Evolutionary conservation across 1,139 yeast species (phyloP).

Genomic region (Debaryomyces singareniensis): DNA sequence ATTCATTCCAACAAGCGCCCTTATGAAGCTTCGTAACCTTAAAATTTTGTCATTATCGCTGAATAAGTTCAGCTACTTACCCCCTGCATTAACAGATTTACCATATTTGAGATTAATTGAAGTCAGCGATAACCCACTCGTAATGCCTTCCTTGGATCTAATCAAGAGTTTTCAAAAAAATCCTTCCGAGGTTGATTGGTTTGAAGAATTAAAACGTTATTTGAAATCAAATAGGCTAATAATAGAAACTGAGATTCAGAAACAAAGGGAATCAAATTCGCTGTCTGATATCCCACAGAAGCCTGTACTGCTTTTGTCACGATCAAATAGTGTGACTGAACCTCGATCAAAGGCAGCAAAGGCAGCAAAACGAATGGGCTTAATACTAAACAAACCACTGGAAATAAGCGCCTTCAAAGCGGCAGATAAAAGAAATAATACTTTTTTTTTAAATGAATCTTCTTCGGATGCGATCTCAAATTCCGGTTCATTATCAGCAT

Average conservation of each 20-base stretch:
- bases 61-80: slow-evolving; percentile 53
- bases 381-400: slow-evolving; percentile 45
- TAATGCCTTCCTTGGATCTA: slow-evolving; percentile 40
- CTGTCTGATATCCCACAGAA: slow-evolving; percentile 4
- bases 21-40: slow-evolving; percentile 36
- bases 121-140: slow-evolving; percentile 61
- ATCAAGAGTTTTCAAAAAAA: slow-evolving; percentile 30
- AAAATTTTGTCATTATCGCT: slow-evolving; percentile 59
- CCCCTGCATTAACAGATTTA: slow-evolving; percentile 51
- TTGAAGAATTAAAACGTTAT: slow-evolving; percentile 43
- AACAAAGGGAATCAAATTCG: slow-evolving; percentile 7
- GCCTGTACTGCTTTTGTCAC: slow-evolving; percentile 13
- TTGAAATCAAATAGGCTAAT: slow-evolving; percentile 23
- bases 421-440: neutral
- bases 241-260: slow-evolving; percentile 18
- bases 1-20: slow-evolving; percentile 32
- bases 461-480: slow-evolving; percentile 1
- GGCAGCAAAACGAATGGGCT: slow-evolving; percentile 59
- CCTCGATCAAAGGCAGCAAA: slow-evolving; percentile 56
- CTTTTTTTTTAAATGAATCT: neutral
- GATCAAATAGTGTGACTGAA: slow-evolving; percentile 56
- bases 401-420: slow-evolving; percentile 8
- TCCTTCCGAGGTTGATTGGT: slow-evolving; percentile 47
- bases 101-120: slow-evolving; percentile 56
- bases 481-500: slow-evolving; percentile 13